These are phyloP conservation scores for Trichoderma atroviride DNA, from an alignment of 2,329 filamentous ascomycete genomes.

Conservation along the genomic window DNA sequence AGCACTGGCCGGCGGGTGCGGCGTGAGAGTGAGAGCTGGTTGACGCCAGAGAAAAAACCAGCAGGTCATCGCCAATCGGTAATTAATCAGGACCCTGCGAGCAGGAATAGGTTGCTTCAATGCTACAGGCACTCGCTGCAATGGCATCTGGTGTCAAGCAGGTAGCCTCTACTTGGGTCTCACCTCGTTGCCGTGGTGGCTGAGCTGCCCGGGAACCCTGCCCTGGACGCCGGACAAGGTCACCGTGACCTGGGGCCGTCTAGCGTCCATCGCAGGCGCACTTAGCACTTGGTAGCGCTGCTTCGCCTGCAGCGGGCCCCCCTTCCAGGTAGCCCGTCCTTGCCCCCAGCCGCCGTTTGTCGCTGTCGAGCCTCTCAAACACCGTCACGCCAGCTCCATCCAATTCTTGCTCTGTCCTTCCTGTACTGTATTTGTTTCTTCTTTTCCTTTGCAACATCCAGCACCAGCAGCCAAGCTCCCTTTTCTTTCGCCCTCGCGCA, in stretches of 20 bases:
- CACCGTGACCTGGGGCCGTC: conserved; percentile 18
- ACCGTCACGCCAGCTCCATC: conserved; percentile 22
- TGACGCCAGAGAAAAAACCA: background rate
- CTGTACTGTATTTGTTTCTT: conserved; percentile 14
- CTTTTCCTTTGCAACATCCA: conserved; percentile 19
- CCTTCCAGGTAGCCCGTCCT: conserved; percentile 9
- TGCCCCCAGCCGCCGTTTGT: conserved; percentile 22
- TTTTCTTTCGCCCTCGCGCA: conserved; percentile 22
- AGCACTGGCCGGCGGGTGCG: background rate
- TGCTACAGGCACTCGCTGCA: background rate
- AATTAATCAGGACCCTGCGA: background rate
- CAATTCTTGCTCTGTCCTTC: conserved; percentile 24
- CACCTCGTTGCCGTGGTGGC: conserved; percentile 21
- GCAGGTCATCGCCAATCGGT: background rate
- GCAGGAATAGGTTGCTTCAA: conserved; percentile 1
- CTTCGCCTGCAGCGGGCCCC: conserved; percentile 22
- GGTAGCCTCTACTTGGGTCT: conserved; percentile 23
- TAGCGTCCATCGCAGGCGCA: conserved; percentile 21
- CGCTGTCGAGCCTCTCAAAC: conserved; percentile 24
- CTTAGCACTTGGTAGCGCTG: conserved; percentile 20
- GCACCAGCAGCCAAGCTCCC: conserved; percentile 20
- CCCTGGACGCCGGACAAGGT: conserved; percentile 19
- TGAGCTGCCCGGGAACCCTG: conserved; percentile 20
- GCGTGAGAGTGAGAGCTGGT: background rate
- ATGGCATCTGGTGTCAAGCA: background rate